Percentiles rank a stretch among this genome's conserved stretches.
Conservation (phyloP, 75 land plant genomes). For the Pinus tabuliformis region DNA sequence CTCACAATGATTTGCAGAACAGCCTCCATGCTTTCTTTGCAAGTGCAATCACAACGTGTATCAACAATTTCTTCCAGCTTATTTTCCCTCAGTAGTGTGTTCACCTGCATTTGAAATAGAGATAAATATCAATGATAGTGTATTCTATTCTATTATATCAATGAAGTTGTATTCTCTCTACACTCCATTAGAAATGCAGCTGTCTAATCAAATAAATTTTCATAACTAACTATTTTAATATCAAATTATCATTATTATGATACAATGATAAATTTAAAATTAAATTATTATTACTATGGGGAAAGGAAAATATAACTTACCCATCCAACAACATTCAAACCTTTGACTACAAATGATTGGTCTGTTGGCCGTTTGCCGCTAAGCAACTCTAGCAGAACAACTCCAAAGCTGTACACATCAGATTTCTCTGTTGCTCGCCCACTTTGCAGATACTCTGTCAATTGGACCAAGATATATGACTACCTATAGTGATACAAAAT, state of each 20-base stretch:
- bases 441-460: constrained; percentile 83
- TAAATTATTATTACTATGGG: background rate
- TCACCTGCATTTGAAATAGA: constrained; percentile 44
- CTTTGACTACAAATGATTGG: constrained; percentile 65
- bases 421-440: constrained; percentile 92
- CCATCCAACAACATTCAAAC: constrained; percentile 92
- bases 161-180: too few species aligned
- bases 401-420: constrained; percentile 96
- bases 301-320: constrained; percentile 44
- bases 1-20: constrained; percentile 69
- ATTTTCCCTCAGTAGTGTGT: constrained; percentile 48
- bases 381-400: constrained; percentile 84
- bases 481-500: too few species aligned
- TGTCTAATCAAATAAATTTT: background rate
- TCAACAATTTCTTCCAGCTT: constrained; percentile 68
- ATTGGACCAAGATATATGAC: background rate
- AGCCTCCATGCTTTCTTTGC: constrained; percentile 68
- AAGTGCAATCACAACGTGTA: constrained; percentile 43
- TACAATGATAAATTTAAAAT: too few species aligned
- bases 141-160: too few species aligned
- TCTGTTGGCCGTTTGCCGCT: constrained; percentile 95
- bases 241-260: too few species aligned
- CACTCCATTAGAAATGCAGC: too few species aligned
- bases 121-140: background rate
- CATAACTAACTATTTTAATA: too few species aligned